Conservation (phyloP, 2,329 filamentous ascomycete genomes). For the Orbilia ellipsospora region DNA sequence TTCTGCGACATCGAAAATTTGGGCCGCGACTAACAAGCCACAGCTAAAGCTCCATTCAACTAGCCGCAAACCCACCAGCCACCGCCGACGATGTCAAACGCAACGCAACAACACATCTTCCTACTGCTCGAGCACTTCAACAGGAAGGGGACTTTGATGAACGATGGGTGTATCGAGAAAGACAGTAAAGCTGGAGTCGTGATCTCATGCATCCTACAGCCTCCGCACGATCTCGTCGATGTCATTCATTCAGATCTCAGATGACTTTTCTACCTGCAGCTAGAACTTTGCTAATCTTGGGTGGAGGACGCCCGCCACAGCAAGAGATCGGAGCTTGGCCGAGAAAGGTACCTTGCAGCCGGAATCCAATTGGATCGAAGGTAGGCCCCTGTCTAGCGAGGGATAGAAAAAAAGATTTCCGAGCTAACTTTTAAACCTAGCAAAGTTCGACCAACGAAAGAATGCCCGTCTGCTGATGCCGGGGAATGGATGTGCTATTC, state of each 20-base stretch:
- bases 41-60: too few species aligned
- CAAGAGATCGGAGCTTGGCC: conserved; percentile 32
- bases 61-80: conserved; percentile 1
- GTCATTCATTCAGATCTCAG: too few species aligned
- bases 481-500: not conserved
- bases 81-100: conserved; percentile 2
- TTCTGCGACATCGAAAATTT: not conserved
- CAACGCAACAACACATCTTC: conserved; percentile 13
- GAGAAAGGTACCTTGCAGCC: conserved; percentile 33
- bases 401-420: not conserved
- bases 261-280: too few species aligned
- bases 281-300: not conserved
- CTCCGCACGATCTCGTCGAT: too few species aligned
- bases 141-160: too few species aligned
- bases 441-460: not conserved
- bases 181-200: too few species aligned
- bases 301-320: not conserved
- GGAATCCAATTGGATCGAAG: not conserved
- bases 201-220: too few species aligned
- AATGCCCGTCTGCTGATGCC: not conserved
- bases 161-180: too few species aligned
- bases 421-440: not conserved
- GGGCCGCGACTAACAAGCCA: not conserved
- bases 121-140: too few species aligned
- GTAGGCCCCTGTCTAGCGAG: not conserved